Base-by-base conservation (phyloP, 169 alveolate species). In the Plasmodium malariae region DNA sequence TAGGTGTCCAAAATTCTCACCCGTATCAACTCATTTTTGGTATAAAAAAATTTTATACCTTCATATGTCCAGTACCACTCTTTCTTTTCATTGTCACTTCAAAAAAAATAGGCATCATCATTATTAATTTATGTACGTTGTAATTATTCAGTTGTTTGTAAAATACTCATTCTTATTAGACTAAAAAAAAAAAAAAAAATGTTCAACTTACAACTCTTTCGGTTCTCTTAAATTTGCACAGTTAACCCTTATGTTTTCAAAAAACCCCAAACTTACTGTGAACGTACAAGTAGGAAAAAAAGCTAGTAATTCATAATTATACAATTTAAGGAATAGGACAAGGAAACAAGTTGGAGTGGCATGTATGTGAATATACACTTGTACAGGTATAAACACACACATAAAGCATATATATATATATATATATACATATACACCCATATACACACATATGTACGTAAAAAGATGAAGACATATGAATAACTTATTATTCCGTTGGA, bases 21-120 rank as follows among this genome's bases (percentile, higher is more conserved):
- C 21, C 88, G 37, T 45, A 76, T 76, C 32, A 63, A 30, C 30
- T 76, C 88, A 62, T 76, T 54, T 62, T 76, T 76, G 19, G 88
- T 54, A 51, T 76, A 76, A 76, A 76, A 76, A 76, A 60, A 76
- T 62, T 76, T 76, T 11, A 76, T 60, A 9, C 88, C 88, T 43
- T 76, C 88, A 65, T 60, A 76, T 7, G 62, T 60, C 88, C 88
- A 76, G 49, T 26, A 76, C 88, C 88, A 76, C 34, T 76, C 88
- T 28, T 62, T 76, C 63, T 76, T 76, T 67, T 76, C 88, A 9
- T 24, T 24, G 43, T 76, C 88, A 43, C 88, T 76, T 28, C 5
- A 6, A 24, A 30, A n/a, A 32, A 55, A 30, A 32, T 14, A 19
- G 2, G 37, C 30, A 36, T 7, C 28, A 55, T 55, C 11, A 7